Base-by-base conservation (phyloP, 164 flowering plant species). In the Sedum album region DNA sequence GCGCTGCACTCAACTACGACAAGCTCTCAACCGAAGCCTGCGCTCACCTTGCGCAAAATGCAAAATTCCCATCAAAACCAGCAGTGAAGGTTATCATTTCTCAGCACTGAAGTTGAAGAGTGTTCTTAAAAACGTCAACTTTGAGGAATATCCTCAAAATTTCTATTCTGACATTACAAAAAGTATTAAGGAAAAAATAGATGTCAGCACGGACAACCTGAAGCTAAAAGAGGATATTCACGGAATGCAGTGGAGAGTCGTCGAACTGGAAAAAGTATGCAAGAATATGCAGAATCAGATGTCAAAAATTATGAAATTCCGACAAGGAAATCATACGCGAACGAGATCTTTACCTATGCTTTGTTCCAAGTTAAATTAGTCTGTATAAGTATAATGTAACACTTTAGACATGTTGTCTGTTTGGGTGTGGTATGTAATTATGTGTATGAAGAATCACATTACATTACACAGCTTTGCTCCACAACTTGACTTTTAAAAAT, bases 221-320 rank as follows among this genome's bases (percentile, higher is more conserved):
- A 78, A 79, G 67, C 74, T 86, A 30, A 82, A 68, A 62, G 76
- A 72, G 49, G 75, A 85, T 69, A 68, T 87, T 60, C 82, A 81
- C 68, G 86, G 85, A 39, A 88, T 83, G 89, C 86, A 82, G 55
- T 79, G 79, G 73, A 82, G 82, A 68, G 86, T 80, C 31, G 28
- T 73, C 73, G 86, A 90, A 66, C 67, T 84, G 77, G 87, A 85
- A 70, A 82, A 86, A 57, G 66, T 77, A 36, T 85, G n/a, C 62
- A 73, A 68, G 72, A 79, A 76, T 71, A 75, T 85, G 94, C 88
- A 86, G 70, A 67, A 67, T 31, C 86, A 82, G 60, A 75, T 78
- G 73, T 44, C 67, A n/a, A 73, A 73, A 61, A 71, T 77, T 26
- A 51, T 53, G 65, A 79, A 71, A 75, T 61, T 78, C 71, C 79